These are phyloP conservation scores for Daldinia vernicosa DNA, from an alignment of 495 filamentous ascomycete genomes.

Conservation along the genomic window DNA sequence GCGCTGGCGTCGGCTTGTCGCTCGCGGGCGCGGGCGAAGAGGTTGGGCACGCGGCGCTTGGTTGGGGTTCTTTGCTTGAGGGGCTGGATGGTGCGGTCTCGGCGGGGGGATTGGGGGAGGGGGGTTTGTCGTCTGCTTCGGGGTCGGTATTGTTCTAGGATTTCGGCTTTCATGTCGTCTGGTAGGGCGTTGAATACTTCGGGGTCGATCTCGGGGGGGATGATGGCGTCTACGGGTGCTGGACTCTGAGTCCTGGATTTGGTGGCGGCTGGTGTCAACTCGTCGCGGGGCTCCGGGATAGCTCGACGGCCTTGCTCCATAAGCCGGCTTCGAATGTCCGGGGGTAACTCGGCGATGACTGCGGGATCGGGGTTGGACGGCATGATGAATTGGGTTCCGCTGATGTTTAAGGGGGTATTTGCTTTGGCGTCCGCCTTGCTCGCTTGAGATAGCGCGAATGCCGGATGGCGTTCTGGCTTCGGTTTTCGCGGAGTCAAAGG, in stretches of 20 bases:
- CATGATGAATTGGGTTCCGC: conserved; percentile 88
- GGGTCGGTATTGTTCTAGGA: conserved; percentile 71
- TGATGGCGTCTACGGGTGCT: conserved; percentile 45
- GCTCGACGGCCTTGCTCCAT: conserved; percentile 50
- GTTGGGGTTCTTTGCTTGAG: conserved; percentile 65
- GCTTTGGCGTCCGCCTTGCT: conserved; percentile 66
- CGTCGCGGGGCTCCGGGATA: conserved; percentile 34
- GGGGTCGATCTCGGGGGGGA: conserved; percentile 69
- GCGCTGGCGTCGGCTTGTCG: conserved; percentile 53
- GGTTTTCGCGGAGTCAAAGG: conserved; percentile 73
- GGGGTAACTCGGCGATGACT: conserved; percentile 78
- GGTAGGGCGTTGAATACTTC: conserved; percentile 81
- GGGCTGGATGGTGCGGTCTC: conserved; percentile 56
- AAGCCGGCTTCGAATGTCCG: conserved; percentile 81
- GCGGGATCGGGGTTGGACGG: conserved; percentile 79
- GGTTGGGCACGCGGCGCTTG: conserved; percentile 64
- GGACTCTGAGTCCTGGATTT: conserved; percentile 56
- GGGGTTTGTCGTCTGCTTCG: conserved; percentile 52
- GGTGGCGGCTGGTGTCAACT: conserved; percentile 33
- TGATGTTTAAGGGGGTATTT: conserved; percentile 74
- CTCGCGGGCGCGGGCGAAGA: conserved; percentile 58
- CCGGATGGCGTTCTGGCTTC: conserved; percentile 58
- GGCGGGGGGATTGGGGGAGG: conserved; percentile 67
- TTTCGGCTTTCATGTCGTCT: conserved; percentile 81
- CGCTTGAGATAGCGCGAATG: conserved; percentile 62